Conservation (phyloP, 805 yeast genomes). For the Metschnikowia anglica region DNA sequence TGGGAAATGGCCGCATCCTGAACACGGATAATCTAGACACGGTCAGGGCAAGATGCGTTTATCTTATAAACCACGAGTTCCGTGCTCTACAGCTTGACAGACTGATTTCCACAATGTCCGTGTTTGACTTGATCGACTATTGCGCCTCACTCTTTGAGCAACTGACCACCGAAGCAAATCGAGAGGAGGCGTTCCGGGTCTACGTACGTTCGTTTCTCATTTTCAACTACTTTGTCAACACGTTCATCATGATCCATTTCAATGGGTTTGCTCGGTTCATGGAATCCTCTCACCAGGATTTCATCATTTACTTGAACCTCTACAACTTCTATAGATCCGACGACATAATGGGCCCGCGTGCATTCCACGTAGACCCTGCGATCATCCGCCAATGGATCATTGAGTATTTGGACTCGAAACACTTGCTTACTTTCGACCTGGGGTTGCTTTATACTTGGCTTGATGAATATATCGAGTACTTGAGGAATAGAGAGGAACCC, state of each 20-base stretch:
- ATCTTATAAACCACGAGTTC: constrained; percentile 33
- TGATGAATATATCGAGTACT: constrained; percentile 38
- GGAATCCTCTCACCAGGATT: constrained; percentile 36
- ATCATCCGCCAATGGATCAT: constrained; percentile 26
- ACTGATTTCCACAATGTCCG: constrained; percentile 29
- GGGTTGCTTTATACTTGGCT: constrained; percentile 39
- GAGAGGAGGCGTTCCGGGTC: constrained; percentile 19
- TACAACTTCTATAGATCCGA: constrained; percentile 40
- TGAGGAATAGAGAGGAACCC: constrained; percentile 19
- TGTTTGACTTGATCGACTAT: constrained; percentile 43
- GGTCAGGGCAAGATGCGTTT: constrained; percentile 1
- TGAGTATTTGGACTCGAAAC: constrained; percentile 30
- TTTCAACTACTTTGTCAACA: constrained; percentile 43
- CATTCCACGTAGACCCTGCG: constrained; percentile 23
- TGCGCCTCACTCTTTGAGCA: constrained; percentile 40
- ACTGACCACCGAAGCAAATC: constrained; percentile 18
- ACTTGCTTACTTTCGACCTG: constrained; percentile 35
- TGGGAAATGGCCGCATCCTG: too few species aligned
- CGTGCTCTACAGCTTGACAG: constrained; percentile 38
- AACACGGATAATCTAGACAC: too few species aligned
- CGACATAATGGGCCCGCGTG: constrained; percentile 23
- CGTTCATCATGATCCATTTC: constrained; percentile 43
- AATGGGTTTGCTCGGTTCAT: constrained; percentile 43
- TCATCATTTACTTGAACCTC: constrained; percentile 41
- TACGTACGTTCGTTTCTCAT: constrained; percentile 41